phyloP scores from a whole-genome alignment of 305 asterid species.

The Striga hermonthica region DNA sequence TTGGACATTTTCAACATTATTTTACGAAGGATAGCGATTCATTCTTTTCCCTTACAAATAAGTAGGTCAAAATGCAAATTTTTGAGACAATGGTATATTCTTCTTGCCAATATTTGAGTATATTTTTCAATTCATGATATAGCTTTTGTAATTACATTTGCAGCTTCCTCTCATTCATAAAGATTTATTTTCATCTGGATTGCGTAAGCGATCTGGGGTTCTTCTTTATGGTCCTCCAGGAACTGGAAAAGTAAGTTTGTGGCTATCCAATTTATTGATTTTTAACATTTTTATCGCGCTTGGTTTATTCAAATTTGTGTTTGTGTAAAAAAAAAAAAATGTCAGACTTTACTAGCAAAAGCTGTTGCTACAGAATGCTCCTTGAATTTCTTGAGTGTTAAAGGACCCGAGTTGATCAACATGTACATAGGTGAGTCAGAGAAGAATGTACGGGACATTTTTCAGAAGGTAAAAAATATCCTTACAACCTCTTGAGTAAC shows the following conservation, averaged over 20 bases:
- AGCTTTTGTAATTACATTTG: conserved; percentile 16
- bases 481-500: conserved; percentile 19
- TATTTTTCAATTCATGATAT: too few relatives aligned
- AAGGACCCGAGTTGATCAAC: conserved; percentile 97
- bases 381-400: conserved; percentile 86
- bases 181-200: conserved; percentile 93
- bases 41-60: not conserved
- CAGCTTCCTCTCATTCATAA: conserved; percentile 86
- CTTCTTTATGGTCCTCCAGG: conserved; percentile 99
- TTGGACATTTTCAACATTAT: conserved; percentile 12
- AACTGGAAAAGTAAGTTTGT: conserved; percentile 82
- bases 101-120: too few relatives aligned
- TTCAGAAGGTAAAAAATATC: conserved; percentile 72
- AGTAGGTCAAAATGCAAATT: not conserved
- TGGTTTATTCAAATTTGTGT: not conserved
- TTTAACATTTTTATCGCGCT: conserved; percentile 16
- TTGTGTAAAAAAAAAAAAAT: conserved; percentile 27
- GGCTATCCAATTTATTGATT: conserved; percentile 15
- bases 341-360: conserved; percentile 93
- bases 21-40: conserved; percentile 4
- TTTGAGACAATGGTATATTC: too few relatives aligned
- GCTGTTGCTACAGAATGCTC: conserved; percentile 99
- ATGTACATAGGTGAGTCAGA: conserved; percentile 99
- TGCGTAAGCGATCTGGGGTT: conserved; percentile 97
- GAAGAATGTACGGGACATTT: conserved; percentile 89